phyloP scores from a whole-genome alignment of 805 yeast species.

The Candida argentea region DNA sequence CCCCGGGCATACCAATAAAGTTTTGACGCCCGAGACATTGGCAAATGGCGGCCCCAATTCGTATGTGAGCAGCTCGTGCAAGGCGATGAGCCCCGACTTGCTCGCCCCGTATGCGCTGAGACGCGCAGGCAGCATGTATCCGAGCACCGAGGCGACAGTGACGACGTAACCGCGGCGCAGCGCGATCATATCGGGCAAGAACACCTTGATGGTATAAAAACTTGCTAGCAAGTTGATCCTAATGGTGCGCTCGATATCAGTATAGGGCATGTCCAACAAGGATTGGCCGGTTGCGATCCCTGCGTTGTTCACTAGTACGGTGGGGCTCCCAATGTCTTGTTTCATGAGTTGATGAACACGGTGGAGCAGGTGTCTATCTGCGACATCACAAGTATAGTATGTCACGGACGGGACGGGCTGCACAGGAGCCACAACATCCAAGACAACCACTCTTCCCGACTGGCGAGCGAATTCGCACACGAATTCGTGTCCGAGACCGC shows the following conservation, averaged over 20 bases:
- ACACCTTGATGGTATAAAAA: conserved; percentile 57
- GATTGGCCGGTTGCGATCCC: conserved; percentile 58
- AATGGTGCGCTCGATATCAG: conserved; percentile 53
- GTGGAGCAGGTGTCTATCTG: conserved; percentile 37
- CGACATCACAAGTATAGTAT: conserved; percentile 65
- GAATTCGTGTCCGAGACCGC: conserved; percentile 69
- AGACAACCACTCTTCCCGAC: conserved; percentile 48
- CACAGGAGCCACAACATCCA: conserved; percentile 40
- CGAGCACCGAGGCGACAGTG: conserved; percentile 76
- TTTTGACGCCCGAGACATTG: conserved; percentile 45
- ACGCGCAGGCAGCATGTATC: conserved; percentile 76
- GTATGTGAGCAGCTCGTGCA: conserved; percentile 72
- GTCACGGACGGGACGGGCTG: conserved; percentile 29
- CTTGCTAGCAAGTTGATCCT: conserved; percentile 63
- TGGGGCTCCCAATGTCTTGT: conserved; percentile 45
- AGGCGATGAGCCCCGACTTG: conserved; percentile 74
- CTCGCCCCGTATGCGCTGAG: conserved; percentile 83
- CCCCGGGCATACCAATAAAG: conserved; percentile 79
- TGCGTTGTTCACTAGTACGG: conserved; percentile 78
- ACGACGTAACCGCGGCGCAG: conserved; percentile 63
- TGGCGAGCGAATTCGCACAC: conserved; percentile 33
- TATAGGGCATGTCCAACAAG: conserved; percentile 41
- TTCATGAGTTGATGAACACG: conserved; percentile 29
- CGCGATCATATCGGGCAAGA: conserved; percentile 63
- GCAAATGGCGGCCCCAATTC: conserved; percentile 50